A percentile compares a stretch with the other conserved stretches of the same genome.
These are phyloP conservation scores for Platanthera guangdongensis DNA, from an alignment of 106 monocot species.

Conservation along the genomic window DNA sequence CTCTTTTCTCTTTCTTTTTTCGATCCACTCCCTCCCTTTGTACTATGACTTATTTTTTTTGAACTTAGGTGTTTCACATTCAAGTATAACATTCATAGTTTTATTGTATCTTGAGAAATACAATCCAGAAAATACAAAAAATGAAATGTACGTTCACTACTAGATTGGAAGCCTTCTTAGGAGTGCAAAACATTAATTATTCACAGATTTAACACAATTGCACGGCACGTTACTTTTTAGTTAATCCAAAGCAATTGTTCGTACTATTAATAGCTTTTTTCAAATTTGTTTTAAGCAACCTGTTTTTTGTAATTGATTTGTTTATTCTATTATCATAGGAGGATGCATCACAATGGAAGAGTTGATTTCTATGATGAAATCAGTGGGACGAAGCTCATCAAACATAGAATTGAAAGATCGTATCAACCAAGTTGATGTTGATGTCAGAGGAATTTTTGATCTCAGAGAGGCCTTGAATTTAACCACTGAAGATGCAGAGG, in stretches of 20 bases:
- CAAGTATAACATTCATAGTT: not conserved
- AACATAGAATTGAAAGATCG: not conserved
- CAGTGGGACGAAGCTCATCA: slow-evolving; percentile 4
- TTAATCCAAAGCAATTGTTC: not conserved
- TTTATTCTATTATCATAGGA: not conserved
- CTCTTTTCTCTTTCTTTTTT: no score
- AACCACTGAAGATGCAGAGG: not conserved
- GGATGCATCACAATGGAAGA: slow-evolving; percentile 6
- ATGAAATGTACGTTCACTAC: not conserved
- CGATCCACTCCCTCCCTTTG: no score
- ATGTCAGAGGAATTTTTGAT: slow-evolving; percentile 7
- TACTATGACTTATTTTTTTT: not conserved
- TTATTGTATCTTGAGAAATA: not conserved
- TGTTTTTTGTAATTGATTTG: not conserved
- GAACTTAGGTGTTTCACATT: not conserved
- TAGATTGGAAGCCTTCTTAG: not conserved
- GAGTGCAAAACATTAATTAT: not conserved
- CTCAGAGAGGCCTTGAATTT: slow-evolving; percentile 1
- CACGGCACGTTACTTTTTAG: not conserved
- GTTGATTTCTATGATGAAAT: slow-evolving; percentile 8
- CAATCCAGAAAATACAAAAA: not conserved
- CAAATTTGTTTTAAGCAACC: not conserved
- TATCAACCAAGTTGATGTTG: slow-evolving; percentile 2
- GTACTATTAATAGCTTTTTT: not conserved
- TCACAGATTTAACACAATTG: not conserved